phyloP scores from a whole-genome alignment of 1,139 yeast species.

The Debaryomycetaceae sp. region DNA sequence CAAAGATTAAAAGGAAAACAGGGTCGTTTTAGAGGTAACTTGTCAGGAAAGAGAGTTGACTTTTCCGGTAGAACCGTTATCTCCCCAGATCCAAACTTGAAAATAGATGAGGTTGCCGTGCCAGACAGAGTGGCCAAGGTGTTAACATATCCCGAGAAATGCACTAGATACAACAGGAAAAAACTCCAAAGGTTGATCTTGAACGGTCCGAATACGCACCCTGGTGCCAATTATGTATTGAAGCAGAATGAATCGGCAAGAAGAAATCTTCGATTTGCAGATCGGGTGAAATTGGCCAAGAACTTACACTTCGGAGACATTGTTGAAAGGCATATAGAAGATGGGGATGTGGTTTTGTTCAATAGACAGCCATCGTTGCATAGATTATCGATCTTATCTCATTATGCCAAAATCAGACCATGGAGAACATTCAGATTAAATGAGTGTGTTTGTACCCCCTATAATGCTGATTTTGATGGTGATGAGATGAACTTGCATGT shows the following conservation, averaged over 20 bases:
- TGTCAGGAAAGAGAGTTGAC: slow-evolving; percentile 98
- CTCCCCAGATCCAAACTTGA: slow-evolving; percentile 95
- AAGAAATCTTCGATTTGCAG: slow-evolving; percentile 87
- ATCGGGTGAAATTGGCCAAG: slow-evolving; percentile 72
- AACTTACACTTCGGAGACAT: slow-evolving; percentile 82
- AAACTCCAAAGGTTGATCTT: slow-evolving; percentile 71
- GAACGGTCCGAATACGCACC: slow-evolving; percentile 87
- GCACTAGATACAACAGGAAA: slow-evolving; percentile 79
- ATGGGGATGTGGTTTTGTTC: slow-evolving; percentile 92
- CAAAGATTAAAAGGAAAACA: slow-evolving; percentile 98
- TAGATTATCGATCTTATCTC: slow-evolving; percentile 88
- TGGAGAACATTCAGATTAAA: slow-evolving; percentile 97
- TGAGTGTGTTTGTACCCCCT: slow-evolving; percentile 99
- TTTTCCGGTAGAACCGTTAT: slow-evolving; percentile 98
- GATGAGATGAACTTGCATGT: slow-evolving; percentile 99
- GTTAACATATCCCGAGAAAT: slow-evolving; percentile 92
- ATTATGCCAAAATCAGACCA: slow-evolving; percentile 93
- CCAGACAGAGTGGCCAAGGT: slow-evolving; percentile 97
- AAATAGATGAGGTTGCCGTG: slow-evolving; percentile 96
- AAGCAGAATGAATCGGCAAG: slow-evolving; percentile 84
- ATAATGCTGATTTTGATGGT: slow-evolving; percentile 99
- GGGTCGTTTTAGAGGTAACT: slow-evolving; percentile 97
- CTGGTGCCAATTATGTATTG: slow-evolving; percentile 92
- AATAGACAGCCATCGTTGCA: slow-evolving; percentile 98
- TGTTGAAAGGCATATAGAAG: slow-evolving; percentile 97